Base-by-base conservation (phyloP, 352 stramenopile species). In the Phytopythium montanum region DNA sequence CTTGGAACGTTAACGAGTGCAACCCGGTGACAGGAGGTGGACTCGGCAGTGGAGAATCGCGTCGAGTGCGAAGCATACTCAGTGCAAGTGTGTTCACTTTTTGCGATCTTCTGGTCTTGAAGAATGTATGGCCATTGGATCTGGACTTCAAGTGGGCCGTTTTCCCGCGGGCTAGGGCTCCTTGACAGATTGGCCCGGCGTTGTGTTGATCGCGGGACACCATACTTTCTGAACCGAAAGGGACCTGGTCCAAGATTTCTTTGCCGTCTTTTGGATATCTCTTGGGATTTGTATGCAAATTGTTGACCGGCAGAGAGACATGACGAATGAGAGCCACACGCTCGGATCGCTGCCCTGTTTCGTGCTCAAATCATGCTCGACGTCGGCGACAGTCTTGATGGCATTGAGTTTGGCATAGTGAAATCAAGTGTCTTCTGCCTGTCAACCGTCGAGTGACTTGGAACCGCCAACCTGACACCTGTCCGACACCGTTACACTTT, bases 221-320 rank as follows among this genome's bases (percentile, higher is more conserved):
- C 25, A 36, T 34, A 34, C 26, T 38, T 54, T 54, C 48, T 54
- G 49, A 55, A 55, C 49, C 49, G 49, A 55, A 55, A 28, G 48
- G 26, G 39, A 46, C 19, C 39, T 46, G 39, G 6, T 25, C 39
- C 23, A 46, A 46, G 39, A 46, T 18, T n/a, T n/a, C 39, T 46
- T 46, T 21, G 39, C 39, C 6, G 21, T 25, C 3, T 9, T 21
- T 9, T 21, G 13, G 2, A 8, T 50, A 10, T 50, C 10, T 31
- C 44, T 50, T 31, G 21, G 19, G 5, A 3, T 45, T 56, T 38
- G 34, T 41, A 56, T 41, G 1, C 12, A 42, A 31, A 46, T 25
- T n/a, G n/a, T 5, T n/a, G 16, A 7, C 9, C 14, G 39, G 39
- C 19, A n/a, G 25, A 38, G 31, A 41, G 50, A 45, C 29, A 56